Evolutionary conservation across 2,329 filamentous ascomycete species (phyloP), one percentile per base, ranked within the genome.

Genomic region (Monilinia fructicola): DNA sequence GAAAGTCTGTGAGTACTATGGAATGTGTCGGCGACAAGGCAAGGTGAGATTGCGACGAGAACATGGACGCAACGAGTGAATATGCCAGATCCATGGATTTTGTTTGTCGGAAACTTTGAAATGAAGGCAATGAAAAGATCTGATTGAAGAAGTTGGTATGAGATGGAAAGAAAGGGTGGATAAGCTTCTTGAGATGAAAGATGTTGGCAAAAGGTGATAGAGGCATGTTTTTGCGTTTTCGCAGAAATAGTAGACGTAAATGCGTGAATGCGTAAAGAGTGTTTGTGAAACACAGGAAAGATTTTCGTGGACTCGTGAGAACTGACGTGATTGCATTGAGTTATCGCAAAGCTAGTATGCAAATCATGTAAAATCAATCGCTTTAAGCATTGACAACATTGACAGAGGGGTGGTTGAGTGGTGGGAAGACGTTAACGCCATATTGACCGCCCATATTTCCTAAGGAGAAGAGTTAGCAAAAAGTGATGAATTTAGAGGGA

Each of bases 401-500:
- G 14, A 46, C 38, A 35, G 5, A 35, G n/a, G 54, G 28, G 40
- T 66, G 55, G 9, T 40, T 28, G 26, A 53, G 55, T n/a, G 64
- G 64, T n/a, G 64, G 64, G 55, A 66, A 66, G 23, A 66, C 64
- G 44, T 66, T 66, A n/a, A 54, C 21, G 10, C 64, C 64, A 31
- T 61, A 66, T 60, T 66, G 55, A n/a, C 64, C 64, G 3, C 64
- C 64, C 48, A 66, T 46, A 26, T 66, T 66, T 53, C 64, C 64
- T 66, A 46, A 54, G 16, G 35, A 9, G 12, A 60, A 38, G 4
- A 2, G 12, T 65, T 52, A 65, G 54, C 12, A n/a, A 50, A 5
- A 40, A 65, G 1, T 2, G 26, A 26, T 12, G 40, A 1, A 48
- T 10, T 26, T 3, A 53, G 16, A n/a, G 10, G 1, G 21, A 50